Evolutionary conservation across 1,284 basidiomycete species (phyloP).

Genomic region (Cystobasidium slooffiae): DNA sequence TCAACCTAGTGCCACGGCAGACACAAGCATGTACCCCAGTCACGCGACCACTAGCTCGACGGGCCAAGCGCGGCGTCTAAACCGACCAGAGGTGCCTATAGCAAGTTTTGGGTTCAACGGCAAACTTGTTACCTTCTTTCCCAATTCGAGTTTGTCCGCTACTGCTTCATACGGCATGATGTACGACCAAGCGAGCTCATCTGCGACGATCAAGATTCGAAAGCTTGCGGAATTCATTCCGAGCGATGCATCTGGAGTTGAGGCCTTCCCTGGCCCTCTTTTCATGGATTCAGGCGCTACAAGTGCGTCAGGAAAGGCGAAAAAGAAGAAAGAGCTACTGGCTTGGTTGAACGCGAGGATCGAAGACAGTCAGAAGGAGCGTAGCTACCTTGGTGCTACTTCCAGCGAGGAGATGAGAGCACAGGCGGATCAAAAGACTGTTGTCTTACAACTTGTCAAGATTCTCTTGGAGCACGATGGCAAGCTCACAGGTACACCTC

Average conservation of each 20-base stretch:
- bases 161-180: slow-evolving; percentile 21
- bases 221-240: slow-evolving; percentile 71
- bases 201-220: slow-evolving; percentile 70
- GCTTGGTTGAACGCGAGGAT: slow-evolving; percentile 76
- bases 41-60: not conserved
- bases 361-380: slow-evolving; percentile 74
- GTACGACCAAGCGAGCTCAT: slow-evolving; percentile 18
- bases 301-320: slow-evolving; percentile 64
- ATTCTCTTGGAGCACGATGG: slow-evolving; percentile 86
- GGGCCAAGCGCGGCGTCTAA: slow-evolving; percentile 54
- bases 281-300: slow-evolving; percentile 73
- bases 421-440: slow-evolving; percentile 73
- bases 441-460: slow-evolving; percentile 74
- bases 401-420: slow-evolving; percentile 59
- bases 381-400: slow-evolving; percentile 69
- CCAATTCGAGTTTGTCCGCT: slow-evolving; percentile 54
- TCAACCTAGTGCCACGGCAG: not conserved
- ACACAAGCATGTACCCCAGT: not conserved
- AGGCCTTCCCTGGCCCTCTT: slow-evolving; percentile 79
- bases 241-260: slow-evolving; percentile 62
- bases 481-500: slow-evolving; percentile 72
- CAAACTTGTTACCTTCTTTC: slow-evolving; percentile 82
- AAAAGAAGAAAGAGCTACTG: slow-evolving; percentile 78
- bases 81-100: slow-evolving; percentile 72
- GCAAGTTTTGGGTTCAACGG: slow-evolving; percentile 89